Percentiles rank a stretch among this genome's conserved stretches.
Conservation (phyloP, 2,329 filamentous ascomycete species). For the Beauveria varroae region DNA sequence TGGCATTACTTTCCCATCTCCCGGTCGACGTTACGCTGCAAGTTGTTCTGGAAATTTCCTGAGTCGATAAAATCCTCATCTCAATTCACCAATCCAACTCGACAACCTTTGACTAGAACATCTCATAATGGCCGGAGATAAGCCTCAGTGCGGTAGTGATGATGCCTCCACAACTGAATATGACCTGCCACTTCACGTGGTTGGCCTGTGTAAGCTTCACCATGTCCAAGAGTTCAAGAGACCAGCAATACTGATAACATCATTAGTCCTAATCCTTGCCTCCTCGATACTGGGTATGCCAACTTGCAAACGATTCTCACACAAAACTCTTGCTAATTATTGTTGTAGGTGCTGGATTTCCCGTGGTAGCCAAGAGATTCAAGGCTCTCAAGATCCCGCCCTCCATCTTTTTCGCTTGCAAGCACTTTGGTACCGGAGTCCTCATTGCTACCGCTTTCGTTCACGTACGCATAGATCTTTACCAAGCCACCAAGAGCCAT, state of each 20-base stretch:
- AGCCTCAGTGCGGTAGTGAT: conserved; percentile 23
- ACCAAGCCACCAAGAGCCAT: not conserved
- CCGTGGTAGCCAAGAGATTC: conserved; percentile 47
- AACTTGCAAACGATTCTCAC: not conserved
- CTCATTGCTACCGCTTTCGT: conserved; percentile 68
- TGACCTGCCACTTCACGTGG: conserved; percentile 21
- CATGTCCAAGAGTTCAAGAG: not conserved
- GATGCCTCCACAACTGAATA: conserved; percentile 15
- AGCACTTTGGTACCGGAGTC: conserved; percentile 64
- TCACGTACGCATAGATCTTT: conserved; percentile 39
- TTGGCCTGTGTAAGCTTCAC: conserved; percentile 22
- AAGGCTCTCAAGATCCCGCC: conserved; percentile 50
- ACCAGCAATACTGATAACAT: not conserved
- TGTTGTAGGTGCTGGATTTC: conserved; percentile 38
- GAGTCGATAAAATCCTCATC: not conserved
- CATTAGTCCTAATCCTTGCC: conserved; percentile 19
- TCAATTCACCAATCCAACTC: not conserved
- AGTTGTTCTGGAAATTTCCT: not conserved
- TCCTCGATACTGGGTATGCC: conserved; percentile 21
- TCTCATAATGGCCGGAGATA: conserved; percentile 10
- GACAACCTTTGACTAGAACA: not conserved
- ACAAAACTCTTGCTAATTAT: not conserved
- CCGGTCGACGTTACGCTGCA: not conserved
- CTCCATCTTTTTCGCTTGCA: conserved; percentile 53
- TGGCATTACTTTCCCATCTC: not conserved